Percentiles rank a stretch among this genome's conserved stretches.
Evolutionary conservation across 139 green algal genomes (phyloP).

Genomic region (Tetraselmis chui): DNA sequence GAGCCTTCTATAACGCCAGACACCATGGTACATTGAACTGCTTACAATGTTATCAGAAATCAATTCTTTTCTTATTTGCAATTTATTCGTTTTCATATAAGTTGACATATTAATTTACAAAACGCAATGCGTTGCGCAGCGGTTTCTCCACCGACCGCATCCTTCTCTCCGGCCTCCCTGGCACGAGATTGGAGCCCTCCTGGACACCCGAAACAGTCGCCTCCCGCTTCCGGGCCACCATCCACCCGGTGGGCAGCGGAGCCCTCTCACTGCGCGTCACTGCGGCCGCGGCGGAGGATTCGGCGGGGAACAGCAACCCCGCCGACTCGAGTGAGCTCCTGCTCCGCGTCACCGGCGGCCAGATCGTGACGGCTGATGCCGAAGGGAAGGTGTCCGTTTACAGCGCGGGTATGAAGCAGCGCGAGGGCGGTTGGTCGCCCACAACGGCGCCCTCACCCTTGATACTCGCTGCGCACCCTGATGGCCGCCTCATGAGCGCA

Average conservation of each 20-base stretch:
- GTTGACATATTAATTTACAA: no score
- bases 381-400: not conserved
- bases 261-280: not conserved
- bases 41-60: no score
- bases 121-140: no score
- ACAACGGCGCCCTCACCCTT: not conserved
- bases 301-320: not conserved
- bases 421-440: not conserved
- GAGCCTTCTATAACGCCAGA: not conserved
- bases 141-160: not conserved
- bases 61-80: no score
- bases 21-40: no score
- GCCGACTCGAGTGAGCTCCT: not conserved
- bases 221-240: not conserved
- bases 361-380: not conserved
- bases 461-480: not conserved
- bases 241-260: not conserved
- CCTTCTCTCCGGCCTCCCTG: not conserved
- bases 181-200: not conserved
- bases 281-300: not conserved
- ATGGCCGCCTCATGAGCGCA: not conserved
- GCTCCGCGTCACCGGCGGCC: not conserved
- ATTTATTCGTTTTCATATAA: no score
- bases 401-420: not conserved
- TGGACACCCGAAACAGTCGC: not conserved